Evolutionary conservation across 495 filamentous ascomycete species (phyloP), one percentile per base, ranked within the genome.

Genomic region (Lasiosphaeria hispida): DNA sequence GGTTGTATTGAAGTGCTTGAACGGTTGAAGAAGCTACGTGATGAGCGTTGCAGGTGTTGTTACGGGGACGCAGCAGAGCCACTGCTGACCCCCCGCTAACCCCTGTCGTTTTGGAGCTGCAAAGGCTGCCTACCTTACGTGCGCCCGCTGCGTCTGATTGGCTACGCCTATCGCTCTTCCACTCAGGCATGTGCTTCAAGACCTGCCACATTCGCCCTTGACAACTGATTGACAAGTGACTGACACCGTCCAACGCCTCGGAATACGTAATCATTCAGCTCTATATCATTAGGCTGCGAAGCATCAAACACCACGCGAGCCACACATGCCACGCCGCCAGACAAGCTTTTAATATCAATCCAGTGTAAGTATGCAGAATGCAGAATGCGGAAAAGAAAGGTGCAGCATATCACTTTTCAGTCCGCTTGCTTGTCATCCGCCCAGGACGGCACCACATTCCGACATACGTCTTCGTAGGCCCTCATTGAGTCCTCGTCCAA

Each of bases 391-490:
- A 15, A 45, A 45, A 11, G 15, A n/a, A 10, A 45, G 5, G 11
- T 45, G 15, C 43, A 45, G 17, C 43, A 45, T 10, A 45, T 11
- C 6, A 13, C 17, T 34, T 3, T 13, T 62, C 70, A 89, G 66
- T 88, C 85, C 30, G 84, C 72, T 30, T 84, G 70, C 23, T 79
- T 79, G 70, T 82, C 80, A 66, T 92, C 89, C 11, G 85, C 85
- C 92, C 92, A 96, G 54, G 87, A 91, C 18, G 93, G 92, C 64
- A 83, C 81, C 53, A 97, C 86, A 30, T 73, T 77, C 61, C 83
- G 79, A 75, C 93, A 97, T 34, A 96, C 89, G 45, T 75, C 82
- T 68, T 91, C 88, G 69, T 96, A 97, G 60, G 95, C 91, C 54
- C 69, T 64, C 65, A 95, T 91, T 58, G 75, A 79, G 65, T 78